These are phyloP conservation scores for Hamigera avellanea DNA, from an alignment of 495 filamentous ascomycete genomes.

Conservation along the genomic window DNA sequence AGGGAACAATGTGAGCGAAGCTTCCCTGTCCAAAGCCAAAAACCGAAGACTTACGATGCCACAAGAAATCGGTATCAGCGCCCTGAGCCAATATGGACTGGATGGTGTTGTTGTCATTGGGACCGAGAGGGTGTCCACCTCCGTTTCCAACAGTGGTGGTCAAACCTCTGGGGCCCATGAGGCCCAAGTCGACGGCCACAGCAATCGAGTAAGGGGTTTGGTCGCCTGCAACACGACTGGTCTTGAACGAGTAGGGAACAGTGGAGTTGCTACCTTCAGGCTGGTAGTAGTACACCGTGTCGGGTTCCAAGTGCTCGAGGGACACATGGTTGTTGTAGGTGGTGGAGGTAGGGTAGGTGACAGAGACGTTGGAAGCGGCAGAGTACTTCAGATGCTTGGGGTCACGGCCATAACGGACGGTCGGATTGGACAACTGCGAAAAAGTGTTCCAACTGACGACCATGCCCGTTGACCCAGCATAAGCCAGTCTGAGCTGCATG, in stretches of 20 bases:
- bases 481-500: too few relatives aligned
- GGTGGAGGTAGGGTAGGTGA: constrained; percentile 38
- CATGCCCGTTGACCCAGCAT: too few relatives aligned
- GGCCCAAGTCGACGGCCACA: constrained; percentile 42
- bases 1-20: constrained; percentile 19
- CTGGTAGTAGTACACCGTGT: constrained; percentile 43
- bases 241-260: constrained; percentile 39
- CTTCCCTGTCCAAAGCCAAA: background rate
- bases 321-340: constrained; percentile 40
- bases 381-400: constrained; percentile 11
- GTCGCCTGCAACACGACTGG: constrained; percentile 39
- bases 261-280: constrained; percentile 45
- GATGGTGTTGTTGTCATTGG: constrained; percentile 48
- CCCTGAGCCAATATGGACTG: too few relatives aligned
- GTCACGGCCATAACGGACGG: constrained; percentile 34
- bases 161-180: background rate
- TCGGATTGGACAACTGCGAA: constrained; percentile 20
- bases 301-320: constrained; percentile 28
- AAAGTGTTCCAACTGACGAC: constrained; percentile 44
- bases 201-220: constrained; percentile 32
- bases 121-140: constrained; percentile 18
- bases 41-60: too few relatives aligned
- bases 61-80: too few relatives aligned
- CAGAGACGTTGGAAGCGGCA: constrained; percentile 24
- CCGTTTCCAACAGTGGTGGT: background rate